These are phyloP conservation scores for Mycena kentingensis DNA, from an alignment of 768 basidiomycete species.

Conservation along the genomic window DNA sequence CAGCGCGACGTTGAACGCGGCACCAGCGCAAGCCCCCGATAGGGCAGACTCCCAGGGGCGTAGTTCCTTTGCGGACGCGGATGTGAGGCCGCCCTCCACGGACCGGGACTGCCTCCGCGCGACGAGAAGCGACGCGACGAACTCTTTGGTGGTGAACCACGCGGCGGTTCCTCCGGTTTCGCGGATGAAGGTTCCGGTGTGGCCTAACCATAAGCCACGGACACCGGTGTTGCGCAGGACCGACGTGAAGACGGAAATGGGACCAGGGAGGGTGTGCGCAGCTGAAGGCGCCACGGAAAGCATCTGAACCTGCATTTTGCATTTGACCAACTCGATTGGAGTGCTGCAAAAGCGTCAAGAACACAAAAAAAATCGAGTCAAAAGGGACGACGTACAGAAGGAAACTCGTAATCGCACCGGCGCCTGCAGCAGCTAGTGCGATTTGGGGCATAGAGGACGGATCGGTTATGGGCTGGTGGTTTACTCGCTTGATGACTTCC, in stretches of 20 bases:
- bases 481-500: slow-evolving; percentile 50
- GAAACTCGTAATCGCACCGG: slow-evolving; percentile 86
- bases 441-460: slow-evolving; percentile 69
- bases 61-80: slow-evolving; percentile 29
- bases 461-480: slow-evolving; percentile 37
- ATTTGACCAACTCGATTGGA: slow-evolving; percentile 87
- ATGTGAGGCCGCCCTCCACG: slow-evolving; percentile 17
- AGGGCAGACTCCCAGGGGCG: slow-evolving; percentile 76
- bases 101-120: slow-evolving; percentile 39
- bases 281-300: slow-evolving; percentile 37
- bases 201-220: slow-evolving; percentile 81
- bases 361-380: background rate
- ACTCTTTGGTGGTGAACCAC: slow-evolving; percentile 88
- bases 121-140: slow-evolving; percentile 65
- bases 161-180: slow-evolving; percentile 85
- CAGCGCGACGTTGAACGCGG: slow-evolving; percentile 74
- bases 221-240: slow-evolving; percentile 58
- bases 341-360: slow-evolving; percentile 49
- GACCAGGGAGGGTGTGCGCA: slow-evolving; percentile 56
- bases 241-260: slow-evolving; percentile 61
- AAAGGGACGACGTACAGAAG: slow-evolving; percentile 62
- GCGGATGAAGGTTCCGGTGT: slow-evolving; percentile 82
- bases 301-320: slow-evolving; percentile 93
- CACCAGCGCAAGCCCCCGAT: slow-evolving; percentile 79
- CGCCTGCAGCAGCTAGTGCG: slow-evolving; percentile 80